These are phyloP conservation scores for Sclerotinia sclerotiorum DNA, from an alignment of 2,329 filamentous ascomycete genomes.

Conservation along the genomic window DNA sequence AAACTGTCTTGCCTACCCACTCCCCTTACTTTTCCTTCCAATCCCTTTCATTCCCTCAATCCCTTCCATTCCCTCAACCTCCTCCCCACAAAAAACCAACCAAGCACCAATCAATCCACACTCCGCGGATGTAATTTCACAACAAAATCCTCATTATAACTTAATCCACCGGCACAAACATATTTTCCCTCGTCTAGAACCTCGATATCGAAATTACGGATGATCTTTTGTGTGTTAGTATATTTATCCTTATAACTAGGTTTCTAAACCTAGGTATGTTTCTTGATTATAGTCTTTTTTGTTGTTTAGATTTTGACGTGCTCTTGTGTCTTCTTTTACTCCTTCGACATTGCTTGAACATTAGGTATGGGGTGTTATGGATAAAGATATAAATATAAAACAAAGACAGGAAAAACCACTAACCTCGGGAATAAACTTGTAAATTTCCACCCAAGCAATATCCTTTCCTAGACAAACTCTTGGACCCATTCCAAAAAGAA, in stretches of 20 bases:
- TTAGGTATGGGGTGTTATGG: too few species aligned
- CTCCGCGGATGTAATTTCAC: constrained; percentile 21
- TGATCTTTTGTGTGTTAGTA: constrained; percentile 8
- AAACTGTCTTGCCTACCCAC: too few species aligned
- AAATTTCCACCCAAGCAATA: constrained; percentile 35
- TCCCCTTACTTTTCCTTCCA: too few species aligned
- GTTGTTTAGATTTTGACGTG: not conserved
- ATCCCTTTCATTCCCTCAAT: too few species aligned
- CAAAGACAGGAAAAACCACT: not conserved
- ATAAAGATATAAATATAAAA: too few species aligned
- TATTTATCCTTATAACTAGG: too few species aligned
- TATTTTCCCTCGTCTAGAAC: constrained; percentile 28
- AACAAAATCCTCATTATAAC: constrained; percentile 28
- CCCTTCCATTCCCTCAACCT: too few species aligned
- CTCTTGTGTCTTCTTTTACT: too few species aligned
- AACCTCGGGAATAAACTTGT: constrained; percentile 33
- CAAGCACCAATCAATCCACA: not conserved
- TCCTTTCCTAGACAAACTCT: constrained; percentile 36
- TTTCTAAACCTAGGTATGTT: too few species aligned
- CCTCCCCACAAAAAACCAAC: too few species aligned
- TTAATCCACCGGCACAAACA: constrained; percentile 31
- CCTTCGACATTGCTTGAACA: too few species aligned
- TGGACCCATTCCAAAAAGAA: constrained; percentile 32
- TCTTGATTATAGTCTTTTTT: not conserved
- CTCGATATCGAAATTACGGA: constrained; percentile 29